Conservation (phyloP, 306 rosid species). For the Malus sylvestris region DNA sequence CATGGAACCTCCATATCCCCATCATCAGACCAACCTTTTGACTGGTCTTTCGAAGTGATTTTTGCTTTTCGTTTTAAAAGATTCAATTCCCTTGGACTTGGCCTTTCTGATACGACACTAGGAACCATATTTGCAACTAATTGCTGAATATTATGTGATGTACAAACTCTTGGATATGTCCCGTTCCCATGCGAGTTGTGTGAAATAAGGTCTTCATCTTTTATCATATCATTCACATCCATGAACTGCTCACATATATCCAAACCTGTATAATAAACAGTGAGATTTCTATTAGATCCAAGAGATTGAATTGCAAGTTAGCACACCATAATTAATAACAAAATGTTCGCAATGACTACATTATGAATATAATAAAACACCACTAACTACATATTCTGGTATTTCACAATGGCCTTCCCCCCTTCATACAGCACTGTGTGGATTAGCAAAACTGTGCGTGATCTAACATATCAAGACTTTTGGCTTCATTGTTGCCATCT, state of each 20-base stretch:
- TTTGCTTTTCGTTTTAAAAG: constrained; percentile 95
- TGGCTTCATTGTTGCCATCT: not conserved
- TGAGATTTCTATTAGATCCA: constrained; percentile 13
- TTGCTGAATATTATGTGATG: constrained; percentile 74
- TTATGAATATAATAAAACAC: not conserved
- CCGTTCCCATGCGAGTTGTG: constrained; percentile 59
- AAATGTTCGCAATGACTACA: not conserved
- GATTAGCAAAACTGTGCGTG: not conserved
- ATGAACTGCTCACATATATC: constrained; percentile 92
- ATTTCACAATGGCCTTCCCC: not conserved
- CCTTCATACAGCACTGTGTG: not conserved
- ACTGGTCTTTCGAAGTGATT: constrained; percentile 76
- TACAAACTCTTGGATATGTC: constrained; percentile 55
- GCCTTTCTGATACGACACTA: constrained; percentile 72
- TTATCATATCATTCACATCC: constrained; percentile 93
- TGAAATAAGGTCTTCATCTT: constrained; percentile 88
- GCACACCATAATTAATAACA: not conserved
- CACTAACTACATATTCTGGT: not conserved
- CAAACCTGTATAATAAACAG: constrained; percentile 54
- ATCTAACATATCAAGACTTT: not conserved
- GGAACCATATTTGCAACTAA: constrained; percentile 94
- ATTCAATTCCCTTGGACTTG: constrained; percentile 88
- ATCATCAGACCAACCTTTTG: constrained; percentile 80
- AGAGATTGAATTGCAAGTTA: constrained; percentile 5
- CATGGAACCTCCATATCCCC: constrained; percentile 52